Evolutionary conservation across 441 rosid species (phyloP).

Genomic region (Omphalea diandra): DNA sequence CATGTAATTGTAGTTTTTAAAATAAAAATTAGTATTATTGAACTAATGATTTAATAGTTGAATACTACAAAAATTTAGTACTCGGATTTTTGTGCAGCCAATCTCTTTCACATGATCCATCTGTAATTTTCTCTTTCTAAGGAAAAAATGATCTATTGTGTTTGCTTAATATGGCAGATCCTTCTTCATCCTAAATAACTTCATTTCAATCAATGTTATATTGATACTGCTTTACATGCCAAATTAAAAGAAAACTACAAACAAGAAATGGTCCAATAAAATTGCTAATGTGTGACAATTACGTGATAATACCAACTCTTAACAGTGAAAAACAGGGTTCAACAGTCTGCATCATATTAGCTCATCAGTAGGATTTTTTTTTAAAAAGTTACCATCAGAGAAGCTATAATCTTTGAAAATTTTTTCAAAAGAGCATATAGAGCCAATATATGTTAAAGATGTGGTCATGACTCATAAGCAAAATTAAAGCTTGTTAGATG

Average conservation of each 20-base stretch:
- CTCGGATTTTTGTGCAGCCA: background rate
- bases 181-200: background rate
- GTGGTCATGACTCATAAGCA: constrained; percentile 18
- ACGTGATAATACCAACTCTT: constrained; percentile 7
- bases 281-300: background rate
- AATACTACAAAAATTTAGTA: no score
- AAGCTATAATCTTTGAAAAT: no score
- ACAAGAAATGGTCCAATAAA: constrained; percentile 9
- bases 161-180: background rate
- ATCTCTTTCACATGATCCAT: background rate
- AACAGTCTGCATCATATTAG: background rate
- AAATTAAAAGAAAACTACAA: background rate
- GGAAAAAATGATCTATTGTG: no score
- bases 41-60: no score
- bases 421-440: background rate
- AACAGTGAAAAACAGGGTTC: background rate
- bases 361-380: constrained; percentile 2
- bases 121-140: background rate
- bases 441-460: constrained; percentile 8
- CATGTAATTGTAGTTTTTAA: no score
- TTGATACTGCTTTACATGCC: background rate
- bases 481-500: constrained; percentile 19
- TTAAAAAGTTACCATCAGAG: constrained; percentile 11
- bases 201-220: background rate
- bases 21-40: no score